A percentile compares a stretch with the other conserved stretches of the same genome.
Evolutionary conservation across 352 stramenopile genomes (phyloP).

Genomic region (Pythium volutum): DNA sequence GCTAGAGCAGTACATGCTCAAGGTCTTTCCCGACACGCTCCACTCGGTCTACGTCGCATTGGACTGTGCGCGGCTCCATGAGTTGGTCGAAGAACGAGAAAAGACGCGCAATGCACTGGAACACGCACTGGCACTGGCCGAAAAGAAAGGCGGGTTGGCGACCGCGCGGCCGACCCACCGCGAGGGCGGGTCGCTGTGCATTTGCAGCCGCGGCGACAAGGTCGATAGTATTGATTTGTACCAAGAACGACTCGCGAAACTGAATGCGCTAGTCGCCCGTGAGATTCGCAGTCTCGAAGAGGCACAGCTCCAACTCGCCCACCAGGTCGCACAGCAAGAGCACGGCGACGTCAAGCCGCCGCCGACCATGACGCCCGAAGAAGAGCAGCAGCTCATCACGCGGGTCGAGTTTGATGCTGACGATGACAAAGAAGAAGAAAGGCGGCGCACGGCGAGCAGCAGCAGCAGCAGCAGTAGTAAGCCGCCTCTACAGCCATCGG

Average conservation of each 20-base stretch:
- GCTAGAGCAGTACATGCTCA: slow-evolving; percentile 66
- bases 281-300: slow-evolving; percentile 67
- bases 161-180: slow-evolving; percentile 40
- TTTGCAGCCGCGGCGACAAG: slow-evolving; percentile 37
- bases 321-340: slow-evolving; percentile 34
- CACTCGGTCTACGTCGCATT: slow-evolving; percentile 66
- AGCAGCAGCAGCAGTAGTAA: background rate
- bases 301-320: slow-evolving; percentile 46
- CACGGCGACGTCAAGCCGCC: slow-evolving; percentile 16
- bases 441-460: background rate
- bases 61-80: slow-evolving; percentile 59
- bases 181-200: slow-evolving; percentile 41
- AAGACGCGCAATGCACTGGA: slow-evolving; percentile 44
- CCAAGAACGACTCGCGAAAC: slow-evolving; percentile 43
- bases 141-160: slow-evolving; percentile 27
- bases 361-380: slow-evolving; percentile 14
- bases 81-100: slow-evolving; percentile 50
- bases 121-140: slow-evolving; percentile 45
- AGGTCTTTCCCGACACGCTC: slow-evolving; percentile 63
- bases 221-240: slow-evolving; percentile 69
- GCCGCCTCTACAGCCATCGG: too few species aligned
- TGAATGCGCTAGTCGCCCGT: slow-evolving; percentile 56
- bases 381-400: slow-evolving; percentile 6
- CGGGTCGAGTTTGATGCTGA: background rate
- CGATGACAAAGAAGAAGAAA: too few species aligned